phyloP scores from a whole-genome alignment of 2,329 filamentous ascomycete species.

The Gnomoniopsis smithogilvyi region DNA sequence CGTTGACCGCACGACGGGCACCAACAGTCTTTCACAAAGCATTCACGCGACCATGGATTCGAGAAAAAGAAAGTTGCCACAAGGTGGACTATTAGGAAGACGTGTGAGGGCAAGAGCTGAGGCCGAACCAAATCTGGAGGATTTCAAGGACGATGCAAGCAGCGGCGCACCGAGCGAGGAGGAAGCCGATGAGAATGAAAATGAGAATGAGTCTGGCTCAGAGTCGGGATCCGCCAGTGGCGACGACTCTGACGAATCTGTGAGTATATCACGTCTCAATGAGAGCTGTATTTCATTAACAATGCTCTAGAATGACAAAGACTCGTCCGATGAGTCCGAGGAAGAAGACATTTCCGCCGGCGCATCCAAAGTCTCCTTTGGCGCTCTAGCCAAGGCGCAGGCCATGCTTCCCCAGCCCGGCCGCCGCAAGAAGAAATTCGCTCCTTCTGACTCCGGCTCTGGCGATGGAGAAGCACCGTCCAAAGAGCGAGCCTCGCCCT shows the following conservation, averaged over 20 bases:
- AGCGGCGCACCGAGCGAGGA: constrained; percentile 24
- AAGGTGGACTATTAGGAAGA: constrained; percentile 33
- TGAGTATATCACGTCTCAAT: neutral
- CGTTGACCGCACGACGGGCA: neutral
- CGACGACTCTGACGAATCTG: neutral
- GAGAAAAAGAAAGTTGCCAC: constrained; percentile 39
- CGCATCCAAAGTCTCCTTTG: constrained; percentile 72
- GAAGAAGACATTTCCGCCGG: constrained; percentile 40
- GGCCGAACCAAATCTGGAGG: constrained; percentile 39
- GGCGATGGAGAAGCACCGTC: constrained; percentile 27
- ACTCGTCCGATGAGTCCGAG: constrained; percentile 27
- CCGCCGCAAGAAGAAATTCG: constrained; percentile 26
- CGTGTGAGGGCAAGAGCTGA: constrained; percentile 42
- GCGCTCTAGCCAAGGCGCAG: constrained; percentile 84
- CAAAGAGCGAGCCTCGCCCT: neutral
- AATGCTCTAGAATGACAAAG: constrained; percentile 27
- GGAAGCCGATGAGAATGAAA: constrained; percentile 14
- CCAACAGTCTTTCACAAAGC: neutral
- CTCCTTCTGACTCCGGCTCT: constrained; percentile 19
- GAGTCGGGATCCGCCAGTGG: constrained; percentile 1
- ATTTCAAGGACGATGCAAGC: constrained; percentile 27
- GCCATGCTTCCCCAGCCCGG: constrained; percentile 50
- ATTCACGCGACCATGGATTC: constrained; percentile 28
- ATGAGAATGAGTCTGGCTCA: constrained; percentile 1
- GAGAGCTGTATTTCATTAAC: neutral